Evolutionary conservation across 768 basidiomycete species (phyloP).

Genomic region (Boletus reticuloceps): DNA sequence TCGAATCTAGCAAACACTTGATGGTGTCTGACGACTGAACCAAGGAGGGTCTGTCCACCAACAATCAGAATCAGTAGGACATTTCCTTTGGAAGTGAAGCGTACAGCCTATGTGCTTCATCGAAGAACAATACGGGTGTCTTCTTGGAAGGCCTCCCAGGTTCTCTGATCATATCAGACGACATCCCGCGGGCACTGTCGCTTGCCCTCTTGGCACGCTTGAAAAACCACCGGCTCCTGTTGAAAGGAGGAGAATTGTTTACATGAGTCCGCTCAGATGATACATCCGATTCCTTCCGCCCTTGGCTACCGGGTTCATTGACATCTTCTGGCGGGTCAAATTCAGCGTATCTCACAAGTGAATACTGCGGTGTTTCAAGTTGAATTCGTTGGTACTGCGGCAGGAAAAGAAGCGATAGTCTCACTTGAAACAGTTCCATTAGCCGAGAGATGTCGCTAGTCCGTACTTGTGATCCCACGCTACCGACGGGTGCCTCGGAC

Average conservation of each 20-base stretch:
- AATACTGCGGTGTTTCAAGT: constrained; percentile 42
- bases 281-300: constrained; percentile 29
- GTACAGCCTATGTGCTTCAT: constrained; percentile 83
- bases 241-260: constrained; percentile 30
- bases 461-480: constrained; percentile 51
- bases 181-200: constrained; percentile 31
- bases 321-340: constrained; percentile 47
- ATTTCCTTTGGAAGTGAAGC: constrained; percentile 17
- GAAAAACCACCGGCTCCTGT: constrained; percentile 29
- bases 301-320: constrained; percentile 19
- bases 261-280: constrained; percentile 46
- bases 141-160: constrained; percentile 51
- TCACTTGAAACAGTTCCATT: constrained; percentile 81
- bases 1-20: constrained; percentile 82
- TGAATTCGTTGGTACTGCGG: not conserved
- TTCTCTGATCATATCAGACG: constrained; percentile 30
- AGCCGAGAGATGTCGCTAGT: constrained; percentile 79
- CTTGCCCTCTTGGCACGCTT: constrained; percentile 24
- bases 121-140: constrained; percentile 79
- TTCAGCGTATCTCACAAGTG: constrained; percentile 70
- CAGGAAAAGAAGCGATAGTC: not conserved
- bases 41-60: constrained; percentile 55
- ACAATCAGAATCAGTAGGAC: not conserved
- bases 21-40: constrained; percentile 78
- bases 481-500: constrained; percentile 40